Conservation (phyloP, 2,329 filamentous ascomycete species). For the Alternaria ethzedia region DNA sequence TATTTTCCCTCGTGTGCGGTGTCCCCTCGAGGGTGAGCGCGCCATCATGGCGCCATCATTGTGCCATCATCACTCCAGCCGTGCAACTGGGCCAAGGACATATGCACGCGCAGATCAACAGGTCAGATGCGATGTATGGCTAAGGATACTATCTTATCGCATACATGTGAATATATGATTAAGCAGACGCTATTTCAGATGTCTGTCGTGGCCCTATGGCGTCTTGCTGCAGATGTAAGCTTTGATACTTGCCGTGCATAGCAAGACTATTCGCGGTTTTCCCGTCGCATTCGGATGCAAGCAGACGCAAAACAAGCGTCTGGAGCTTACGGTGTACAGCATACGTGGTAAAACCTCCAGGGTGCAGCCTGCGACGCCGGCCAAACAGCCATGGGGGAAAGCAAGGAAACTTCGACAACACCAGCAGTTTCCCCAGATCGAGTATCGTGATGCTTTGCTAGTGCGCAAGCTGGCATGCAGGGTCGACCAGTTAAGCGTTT, state of each 20-base stretch:
- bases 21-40: background rate
- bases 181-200: background rate
- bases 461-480: background rate
- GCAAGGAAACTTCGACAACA: background rate
- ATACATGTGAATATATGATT: background rate
- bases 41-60: background rate
- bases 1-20: background rate
- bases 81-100: background rate
- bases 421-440: slow-evolving; percentile 5
- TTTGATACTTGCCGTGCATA: background rate
- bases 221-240: background rate
- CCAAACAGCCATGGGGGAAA: background rate
- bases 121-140: background rate
- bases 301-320: background rate
- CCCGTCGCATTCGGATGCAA: background rate
- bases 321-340: background rate
- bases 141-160: background rate
- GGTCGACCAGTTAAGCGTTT: slow-evolving; percentile 26
- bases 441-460: background rate
- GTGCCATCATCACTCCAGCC: background rate
- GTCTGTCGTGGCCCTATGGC: background rate
- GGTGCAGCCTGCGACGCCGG: background rate
- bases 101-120: background rate
- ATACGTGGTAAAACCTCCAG: background rate
- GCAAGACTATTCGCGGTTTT: background rate